Evolutionary conservation across 176 grass and related monocot species (phyloP).

Genomic region (Oryza punctata): DNA sequence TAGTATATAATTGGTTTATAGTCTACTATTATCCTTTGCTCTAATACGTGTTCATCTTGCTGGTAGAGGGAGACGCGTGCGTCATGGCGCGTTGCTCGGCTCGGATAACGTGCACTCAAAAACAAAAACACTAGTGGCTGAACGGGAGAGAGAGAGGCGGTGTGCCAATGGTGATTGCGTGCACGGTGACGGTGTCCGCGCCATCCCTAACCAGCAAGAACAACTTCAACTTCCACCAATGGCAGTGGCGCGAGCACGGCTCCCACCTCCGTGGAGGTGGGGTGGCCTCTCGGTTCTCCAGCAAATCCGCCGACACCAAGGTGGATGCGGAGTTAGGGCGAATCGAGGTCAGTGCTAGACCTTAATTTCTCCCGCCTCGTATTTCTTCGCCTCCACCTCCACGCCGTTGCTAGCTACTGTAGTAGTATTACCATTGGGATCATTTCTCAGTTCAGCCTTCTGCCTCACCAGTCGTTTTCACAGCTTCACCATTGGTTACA

Average conservation of each 20-base stretch:
- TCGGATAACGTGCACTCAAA: neutral
- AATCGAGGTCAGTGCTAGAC: neutral
- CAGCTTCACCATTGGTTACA: neutral
- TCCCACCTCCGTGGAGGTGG: neutral
- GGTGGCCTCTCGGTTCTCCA: conserved; percentile 11
- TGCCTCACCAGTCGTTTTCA: no score
- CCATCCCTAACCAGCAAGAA: neutral
- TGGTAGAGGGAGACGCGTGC: no score
- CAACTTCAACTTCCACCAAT: neutral
- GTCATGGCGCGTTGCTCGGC: neutral
- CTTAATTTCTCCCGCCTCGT: no score
- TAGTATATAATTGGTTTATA: no score
- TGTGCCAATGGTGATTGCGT: conserved; percentile 26
- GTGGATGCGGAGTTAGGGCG: neutral
- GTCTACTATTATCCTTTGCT: no score
- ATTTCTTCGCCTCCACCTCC: no score
- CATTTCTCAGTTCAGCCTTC: no score
- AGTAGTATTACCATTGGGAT: no score
- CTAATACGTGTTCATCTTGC: no score
- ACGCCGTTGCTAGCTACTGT: no score
- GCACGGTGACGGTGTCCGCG: conserved; percentile 12
- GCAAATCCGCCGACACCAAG: neutral
- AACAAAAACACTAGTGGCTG: no score
- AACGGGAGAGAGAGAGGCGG: no score
- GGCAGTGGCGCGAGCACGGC: neutral